A percentile compares a stretch with the other conserved stretches of the same genome.
Conservation (phyloP, 768 basidiomycete species). For the Suillus clintonianus region DNA sequence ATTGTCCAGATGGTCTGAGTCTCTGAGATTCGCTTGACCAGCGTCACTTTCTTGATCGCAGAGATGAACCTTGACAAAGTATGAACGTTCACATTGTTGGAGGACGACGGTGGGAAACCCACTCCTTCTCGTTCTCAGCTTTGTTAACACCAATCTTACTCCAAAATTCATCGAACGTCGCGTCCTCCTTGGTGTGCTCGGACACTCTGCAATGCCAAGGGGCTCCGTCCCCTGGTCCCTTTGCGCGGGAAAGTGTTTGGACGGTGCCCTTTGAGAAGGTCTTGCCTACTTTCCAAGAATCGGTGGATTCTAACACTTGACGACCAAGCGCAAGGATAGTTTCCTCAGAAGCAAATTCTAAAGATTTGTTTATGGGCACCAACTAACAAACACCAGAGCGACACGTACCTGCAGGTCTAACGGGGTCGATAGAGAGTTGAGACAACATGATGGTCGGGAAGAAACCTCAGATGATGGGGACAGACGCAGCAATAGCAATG, state of each 20-base stretch:
- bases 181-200: conserved; percentile 63
- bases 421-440: conserved; percentile 40
- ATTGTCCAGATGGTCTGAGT: conserved; percentile 70
- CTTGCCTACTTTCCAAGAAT: conserved; percentile 70
- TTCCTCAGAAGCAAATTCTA: conserved; percentile 67
- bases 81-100: conserved; percentile 1
- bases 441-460: conserved; percentile 28
- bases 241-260: conserved; percentile 54
- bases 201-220: conserved; percentile 72
- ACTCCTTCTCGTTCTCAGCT: conserved; percentile 71
- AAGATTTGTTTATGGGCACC: not conserved
- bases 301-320: conserved; percentile 56
- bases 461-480: conserved; percentile 1
- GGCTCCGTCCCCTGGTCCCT: conserved; percentile 55
- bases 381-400: not conserved
- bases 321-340: conserved; percentile 53
- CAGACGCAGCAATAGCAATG: not conserved
- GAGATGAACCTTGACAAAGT: conserved; percentile 57
- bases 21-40: conserved; percentile 63
- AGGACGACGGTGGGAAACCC: conserved; percentile 17
- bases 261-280: conserved; percentile 54
- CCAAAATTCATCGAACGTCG: conserved; percentile 76
- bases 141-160: conserved; percentile 65
- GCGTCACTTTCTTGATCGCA: conserved; percentile 61
- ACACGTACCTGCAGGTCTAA: conserved; percentile 41